Base-by-base conservation (phyloP, 192 early-diverging fungal species). In the Fimicolochytrium jonesii region DNA sequence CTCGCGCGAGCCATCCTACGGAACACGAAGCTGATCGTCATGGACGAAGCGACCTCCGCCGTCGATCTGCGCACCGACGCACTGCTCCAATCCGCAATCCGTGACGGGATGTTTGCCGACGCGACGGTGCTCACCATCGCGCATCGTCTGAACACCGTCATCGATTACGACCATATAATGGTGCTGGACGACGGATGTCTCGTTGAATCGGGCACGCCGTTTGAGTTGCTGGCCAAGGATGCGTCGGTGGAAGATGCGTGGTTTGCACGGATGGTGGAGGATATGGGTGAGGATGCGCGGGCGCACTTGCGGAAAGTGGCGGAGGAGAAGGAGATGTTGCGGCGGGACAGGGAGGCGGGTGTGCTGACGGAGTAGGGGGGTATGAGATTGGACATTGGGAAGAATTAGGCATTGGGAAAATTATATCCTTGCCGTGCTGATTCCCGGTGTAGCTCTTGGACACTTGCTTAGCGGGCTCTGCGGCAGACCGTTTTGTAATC, bases 1-100 rank as follows among this genome's bases (percentile, higher is more conserved):
- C 77, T 91, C 51, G 84, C 88, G 4, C 77, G 90, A 20, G 88
- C 90, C 20, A 73, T 92, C 50, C 61, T 92, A 20, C 66, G 80
- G 6, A 51, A 74, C 28, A 66, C 69, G 18, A 61, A 35, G 17
- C n/a, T 81, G 15, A 55, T 81, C 6, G 72, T 81, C 23, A 26
- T 78, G 59, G 79, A 81, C 56, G 79, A 81, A 59, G 75, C 79
- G 0, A 78, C 76, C 0, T 60, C 60, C 17, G 32, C 65, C 22
- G 65, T 79, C 23, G 76, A 82, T 53, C 56, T 71, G 43, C 41
- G 59, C 31, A 77, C 75, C 0, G 78, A 77, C 43, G 63, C 69
- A 30, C 56, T 77, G 10, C 68, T 80, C 36, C 74, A 77, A 58
- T 50, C 37, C 39, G 72, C 71, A 0, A 71, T 80, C 34, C 65